Conservation (phyloP, 306 rosid species). For the Rosa rugosa region DNA sequence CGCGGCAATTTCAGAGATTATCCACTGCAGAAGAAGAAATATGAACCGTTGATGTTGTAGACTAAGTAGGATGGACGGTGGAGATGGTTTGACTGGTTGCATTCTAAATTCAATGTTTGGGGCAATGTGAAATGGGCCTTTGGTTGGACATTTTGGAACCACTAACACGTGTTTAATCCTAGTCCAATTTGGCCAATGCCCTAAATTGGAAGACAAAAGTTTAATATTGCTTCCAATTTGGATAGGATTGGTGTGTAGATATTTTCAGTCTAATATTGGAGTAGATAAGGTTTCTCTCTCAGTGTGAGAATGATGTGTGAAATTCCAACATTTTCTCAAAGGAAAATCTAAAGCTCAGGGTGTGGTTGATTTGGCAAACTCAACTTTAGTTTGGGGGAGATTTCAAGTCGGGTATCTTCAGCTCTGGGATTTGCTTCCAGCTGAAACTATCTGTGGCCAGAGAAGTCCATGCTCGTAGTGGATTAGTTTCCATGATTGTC, state of each 20-base stretch:
- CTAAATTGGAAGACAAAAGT: too few relatives aligned
- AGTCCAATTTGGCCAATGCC: neutral
- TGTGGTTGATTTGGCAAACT: too few relatives aligned
- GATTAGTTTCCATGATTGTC: too few relatives aligned
- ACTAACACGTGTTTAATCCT: neutral
- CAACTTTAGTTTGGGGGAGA: too few relatives aligned
- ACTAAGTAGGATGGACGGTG: neutral
- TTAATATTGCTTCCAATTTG: neutral
- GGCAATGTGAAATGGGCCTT: neutral
- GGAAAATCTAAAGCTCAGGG: neutral
- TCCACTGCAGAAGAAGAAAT: conserved; percentile 1
- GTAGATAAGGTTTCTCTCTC: neutral
- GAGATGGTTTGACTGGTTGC: neutral
- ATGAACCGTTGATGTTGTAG: neutral
- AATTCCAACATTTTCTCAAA: too few relatives aligned
- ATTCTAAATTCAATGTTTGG: neutral
- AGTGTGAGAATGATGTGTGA: neutral
- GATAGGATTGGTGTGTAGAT: neutral
- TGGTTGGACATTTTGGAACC: neutral
- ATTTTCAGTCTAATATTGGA: neutral
- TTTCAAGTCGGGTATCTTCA: too few relatives aligned
- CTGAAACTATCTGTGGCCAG: too few relatives aligned
- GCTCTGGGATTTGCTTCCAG: too few relatives aligned
- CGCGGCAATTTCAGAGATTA: conserved; percentile 28
- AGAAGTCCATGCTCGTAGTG: too few relatives aligned